These are phyloP conservation scores for Metschnikowia continentalis DNA, from an alignment of 805 yeast genomes.

Conservation along the genomic window DNA sequence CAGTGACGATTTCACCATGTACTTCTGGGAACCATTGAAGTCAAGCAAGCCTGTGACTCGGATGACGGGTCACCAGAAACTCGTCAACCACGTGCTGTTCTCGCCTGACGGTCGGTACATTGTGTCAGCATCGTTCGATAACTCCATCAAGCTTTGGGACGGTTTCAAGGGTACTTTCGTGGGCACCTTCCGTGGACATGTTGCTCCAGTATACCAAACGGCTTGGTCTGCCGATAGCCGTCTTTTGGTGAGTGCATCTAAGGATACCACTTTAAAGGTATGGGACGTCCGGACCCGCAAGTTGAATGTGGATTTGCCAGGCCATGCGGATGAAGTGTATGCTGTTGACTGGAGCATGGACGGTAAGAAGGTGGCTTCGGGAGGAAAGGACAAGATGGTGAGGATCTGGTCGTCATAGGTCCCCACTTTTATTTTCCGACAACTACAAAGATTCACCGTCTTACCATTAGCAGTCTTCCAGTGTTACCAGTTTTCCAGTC, in stretches of 20 bases:
- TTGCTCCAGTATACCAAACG: slow-evolving; percentile 95
- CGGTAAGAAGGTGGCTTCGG: slow-evolving; percentile 91
- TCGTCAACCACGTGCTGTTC: slow-evolving; percentile 92
- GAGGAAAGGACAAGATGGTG: slow-evolving; percentile 94
- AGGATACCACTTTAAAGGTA: slow-evolving; percentile 92
- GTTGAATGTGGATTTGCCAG: slow-evolving; percentile 85
- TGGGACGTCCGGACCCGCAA: slow-evolving; percentile 92
- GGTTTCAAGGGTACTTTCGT: slow-evolving; percentile 87
- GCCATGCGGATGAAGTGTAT: slow-evolving; percentile 92
- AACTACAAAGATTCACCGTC: too few relatives aligned
- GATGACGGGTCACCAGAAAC: slow-evolving; percentile 96
- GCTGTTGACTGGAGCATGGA: slow-evolving; percentile 98
- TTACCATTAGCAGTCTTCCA: too few relatives aligned
- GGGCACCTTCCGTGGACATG: slow-evolving; percentile 92
- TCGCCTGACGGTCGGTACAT: slow-evolving; percentile 92
- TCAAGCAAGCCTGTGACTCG: slow-evolving; percentile 80
- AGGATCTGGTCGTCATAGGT: slow-evolving; percentile 68
- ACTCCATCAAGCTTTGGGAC: slow-evolving; percentile 94
- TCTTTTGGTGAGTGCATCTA: slow-evolving; percentile 85
- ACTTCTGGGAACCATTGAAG: slow-evolving; percentile 87
- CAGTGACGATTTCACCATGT: slow-evolving; percentile 97
- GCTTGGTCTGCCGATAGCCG: slow-evolving; percentile 97
- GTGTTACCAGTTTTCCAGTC: too few relatives aligned
- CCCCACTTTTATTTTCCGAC: too few relatives aligned
- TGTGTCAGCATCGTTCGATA: slow-evolving; percentile 92